Base-by-base conservation (phyloP, 139 green algal species). In the Chlamydomonas sp. region DNA sequence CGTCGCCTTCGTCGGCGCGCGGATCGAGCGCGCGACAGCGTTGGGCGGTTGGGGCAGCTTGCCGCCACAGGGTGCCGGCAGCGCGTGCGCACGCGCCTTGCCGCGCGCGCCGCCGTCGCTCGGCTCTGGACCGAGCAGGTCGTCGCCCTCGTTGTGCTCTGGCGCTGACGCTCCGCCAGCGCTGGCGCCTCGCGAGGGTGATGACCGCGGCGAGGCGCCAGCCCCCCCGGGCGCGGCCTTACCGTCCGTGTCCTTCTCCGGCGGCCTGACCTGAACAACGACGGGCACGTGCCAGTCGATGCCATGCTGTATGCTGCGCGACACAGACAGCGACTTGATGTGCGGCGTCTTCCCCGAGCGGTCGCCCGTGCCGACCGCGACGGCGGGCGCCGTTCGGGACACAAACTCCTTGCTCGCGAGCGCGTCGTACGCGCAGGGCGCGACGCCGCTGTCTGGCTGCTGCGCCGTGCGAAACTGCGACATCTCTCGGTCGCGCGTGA, bases 211-310 rank as follows among this genome's bases (percentile, higher is more conserved):
- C n/a, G n/a, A n/a, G n/a, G n/a, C n/a, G n/a, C n/a, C n/a, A n/a
- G n/a, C n/a, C n/a, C n/a, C n/a, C n/a, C n/a, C n/a, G n/a, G 50
- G 38, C 5, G 38, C 24, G 34, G n/a, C 1, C 37, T 72, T 35
- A 1, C 37, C 37, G 1, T 37, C 35, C 22, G 36, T 57, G 33
- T 50, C 38, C 57, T 31, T 2, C 38, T 31, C 29, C 48, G 62
- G 16, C 20, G 3, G 5, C 37, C 49, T 50, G 2, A 43, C 48
- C 35, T 74, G 54, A 3, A 82, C 35, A n/a, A 80, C 62, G 43
- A 82, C 58, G 3, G 72, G 72, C 22, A 76, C 50, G 57, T 76
- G 72, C 71, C 72, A 82, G 71, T 82, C 72, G 35, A 82, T 78
- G 50, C 76, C 76, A 48, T 82, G 49, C 64, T 82, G 76, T 30